Percentiles rank a stretch among this genome's conserved stretches.
Evolutionary conservation across 75 land plant genomes (phyloP).

Genomic region (Isoetes taiwanensis): DNA sequence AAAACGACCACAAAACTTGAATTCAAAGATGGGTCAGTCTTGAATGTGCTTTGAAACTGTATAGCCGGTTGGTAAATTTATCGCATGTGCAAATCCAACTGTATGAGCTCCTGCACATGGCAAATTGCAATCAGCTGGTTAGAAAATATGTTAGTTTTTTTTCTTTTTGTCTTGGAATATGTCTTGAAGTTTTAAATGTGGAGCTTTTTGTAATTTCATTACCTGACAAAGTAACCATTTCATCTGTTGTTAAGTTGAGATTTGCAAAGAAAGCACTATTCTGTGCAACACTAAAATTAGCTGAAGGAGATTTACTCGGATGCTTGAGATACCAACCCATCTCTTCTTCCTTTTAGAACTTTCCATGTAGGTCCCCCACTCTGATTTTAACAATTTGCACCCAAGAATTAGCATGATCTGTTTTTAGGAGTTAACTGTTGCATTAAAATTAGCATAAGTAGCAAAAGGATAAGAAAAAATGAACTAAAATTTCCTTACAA

Average conservation of each 20-base stretch:
- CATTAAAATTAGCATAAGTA: too few relatives aligned
- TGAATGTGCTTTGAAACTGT: conserved; percentile 28
- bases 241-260: neutral
- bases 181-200: too few relatives aligned
- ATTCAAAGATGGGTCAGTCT: conserved; percentile 36
- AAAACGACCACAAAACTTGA: conserved; percentile 27
- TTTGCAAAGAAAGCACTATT: neutral
- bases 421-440: too few relatives aligned
- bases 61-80: conserved; percentile 29
- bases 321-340: neutral
- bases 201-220: too few relatives aligned
- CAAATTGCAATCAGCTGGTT: too few relatives aligned
- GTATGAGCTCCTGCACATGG: conserved; percentile 44
- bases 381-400: neutral
- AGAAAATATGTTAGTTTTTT: too few relatives aligned
- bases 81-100: conserved; percentile 36
- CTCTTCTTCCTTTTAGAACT: neutral
- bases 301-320: neutral
- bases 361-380: conserved; percentile 2
- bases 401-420: neutral
- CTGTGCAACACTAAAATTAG: neutral
- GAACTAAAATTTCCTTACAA: neutral
- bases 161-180: too few relatives aligned
- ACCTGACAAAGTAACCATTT: neutral
- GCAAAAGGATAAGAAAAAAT: neutral